These are phyloP conservation scores for Botrytis byssoidea DNA, from an alignment of 2,329 filamentous ascomycete species.

Conservation along the genomic window DNA sequence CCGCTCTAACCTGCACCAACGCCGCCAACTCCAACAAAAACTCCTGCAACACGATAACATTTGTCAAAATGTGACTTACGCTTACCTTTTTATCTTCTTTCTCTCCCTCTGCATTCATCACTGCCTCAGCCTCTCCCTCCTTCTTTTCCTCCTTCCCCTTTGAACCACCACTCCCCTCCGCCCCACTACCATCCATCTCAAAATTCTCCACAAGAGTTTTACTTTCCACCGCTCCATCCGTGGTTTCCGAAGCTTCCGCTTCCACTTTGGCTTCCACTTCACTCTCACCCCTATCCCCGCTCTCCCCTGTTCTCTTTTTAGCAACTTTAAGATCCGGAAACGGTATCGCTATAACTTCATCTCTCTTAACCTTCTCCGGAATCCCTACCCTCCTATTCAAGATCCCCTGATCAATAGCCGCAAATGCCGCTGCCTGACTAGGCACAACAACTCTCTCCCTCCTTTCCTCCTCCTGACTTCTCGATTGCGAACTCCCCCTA, in stretches of 20 bases:
- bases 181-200: background rate
- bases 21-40: conserved; percentile 77
- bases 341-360: conserved; percentile 48
- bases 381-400: conserved; percentile 55
- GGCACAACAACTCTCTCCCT: conserved; percentile 27
- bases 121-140: background rate
- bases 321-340: conserved; percentile 40
- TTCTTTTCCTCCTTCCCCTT: conserved; percentile 19
- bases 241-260: background rate
- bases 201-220: background rate
- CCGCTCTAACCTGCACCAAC: conserved; percentile 70
- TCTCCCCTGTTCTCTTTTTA: conserved; percentile 41
- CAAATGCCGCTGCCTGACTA: conserved; percentile 58
- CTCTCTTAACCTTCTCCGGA: conserved; percentile 37
- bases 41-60: conserved; percentile 74
- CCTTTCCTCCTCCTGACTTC: conserved; percentile 4
- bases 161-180: background rate
- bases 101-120: conserved; percentile 25
- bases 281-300: background rate
- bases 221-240: conserved; percentile 8
- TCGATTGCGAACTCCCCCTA: conserved; percentile 30
- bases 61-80: conserved; percentile 76
- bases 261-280: background rate
- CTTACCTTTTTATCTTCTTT: conserved; percentile 50
- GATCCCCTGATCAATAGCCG: conserved; percentile 63